These are phyloP conservation scores for Wakefieldia striispora DNA, from an alignment of 768 basidiomycete species.

Conservation along the genomic window DNA sequence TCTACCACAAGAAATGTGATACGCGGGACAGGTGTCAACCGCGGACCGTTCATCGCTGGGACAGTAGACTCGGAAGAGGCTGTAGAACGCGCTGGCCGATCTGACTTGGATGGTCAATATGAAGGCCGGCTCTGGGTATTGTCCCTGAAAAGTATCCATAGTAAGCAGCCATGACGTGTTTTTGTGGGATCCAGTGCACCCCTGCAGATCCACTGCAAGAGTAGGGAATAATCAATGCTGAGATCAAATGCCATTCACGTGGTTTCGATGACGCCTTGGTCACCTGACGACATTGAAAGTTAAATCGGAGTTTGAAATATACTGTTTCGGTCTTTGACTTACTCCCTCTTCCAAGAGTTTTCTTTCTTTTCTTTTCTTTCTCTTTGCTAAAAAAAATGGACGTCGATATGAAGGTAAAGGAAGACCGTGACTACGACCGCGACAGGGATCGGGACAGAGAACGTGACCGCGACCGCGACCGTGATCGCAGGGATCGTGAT, in stretches of 20 bases:
- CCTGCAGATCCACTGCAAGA: background rate
- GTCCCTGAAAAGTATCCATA: background rate
- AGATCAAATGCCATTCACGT: no score
- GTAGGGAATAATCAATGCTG: background rate
- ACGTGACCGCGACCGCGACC: constrained; percentile 34
- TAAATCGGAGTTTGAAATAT: constrained; percentile 22
- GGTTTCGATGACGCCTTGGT: constrained; percentile 1
- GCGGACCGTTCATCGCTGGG: constrained; percentile 6
- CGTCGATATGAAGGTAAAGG: constrained; percentile 79
- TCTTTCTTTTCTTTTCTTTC: constrained; percentile 1
- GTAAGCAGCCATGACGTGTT: background rate
- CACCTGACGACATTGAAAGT: constrained; percentile 14
- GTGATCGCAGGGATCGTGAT: constrained; percentile 38
- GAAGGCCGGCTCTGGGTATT: constrained; percentile 3
- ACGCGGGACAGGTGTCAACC: background rate
- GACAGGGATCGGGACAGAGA: constrained; percentile 45
- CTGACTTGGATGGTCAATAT: constrained; percentile 4
- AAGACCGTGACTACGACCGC: constrained; percentile 67
- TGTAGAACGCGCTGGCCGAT: background rate
- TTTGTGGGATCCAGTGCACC: background rate
- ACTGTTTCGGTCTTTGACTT: constrained; percentile 8
- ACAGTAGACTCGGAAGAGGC: no score
- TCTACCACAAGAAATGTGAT: constrained; percentile 9
- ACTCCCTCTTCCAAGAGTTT: constrained; percentile 4
- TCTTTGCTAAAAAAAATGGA: constrained; percentile 63